Evolutionary conservation across 176 grass and related monocot genomes (phyloP).

Genomic region (Triticum timopheevii): DNA sequence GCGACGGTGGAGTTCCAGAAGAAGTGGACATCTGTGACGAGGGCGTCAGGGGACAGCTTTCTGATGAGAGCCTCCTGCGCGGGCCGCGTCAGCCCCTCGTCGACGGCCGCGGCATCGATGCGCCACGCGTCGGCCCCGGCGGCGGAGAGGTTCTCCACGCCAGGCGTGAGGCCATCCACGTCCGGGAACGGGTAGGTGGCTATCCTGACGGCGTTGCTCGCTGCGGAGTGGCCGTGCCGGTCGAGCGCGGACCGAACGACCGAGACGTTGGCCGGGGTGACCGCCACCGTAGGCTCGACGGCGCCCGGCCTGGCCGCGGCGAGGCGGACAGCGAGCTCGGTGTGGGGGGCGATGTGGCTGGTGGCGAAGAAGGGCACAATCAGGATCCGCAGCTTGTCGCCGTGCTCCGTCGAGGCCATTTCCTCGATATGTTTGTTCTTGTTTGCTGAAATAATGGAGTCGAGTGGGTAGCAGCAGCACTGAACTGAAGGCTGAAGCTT

Average conservation of each 20-base stretch:
- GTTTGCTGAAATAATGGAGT: too few relatives aligned
- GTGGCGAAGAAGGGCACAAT: conserved; percentile 32
- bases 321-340: conserved; percentile 29
- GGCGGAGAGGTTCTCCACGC: too few relatives aligned
- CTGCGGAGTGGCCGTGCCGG: background rate
- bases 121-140: too few relatives aligned
- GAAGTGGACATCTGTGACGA: background rate
- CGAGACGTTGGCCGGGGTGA: conserved; percentile 9
- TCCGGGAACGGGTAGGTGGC: conserved; percentile 13
- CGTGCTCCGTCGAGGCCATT: background rate
- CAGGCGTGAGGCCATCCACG: too few relatives aligned
- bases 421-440: too few relatives aligned
- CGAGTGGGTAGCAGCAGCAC: too few relatives aligned
- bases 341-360: conserved; percentile 27
- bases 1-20: conserved; percentile 8
- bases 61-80: conserved; percentile 22
- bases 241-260: background rate
- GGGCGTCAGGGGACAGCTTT: background rate
- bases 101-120: too few relatives aligned
- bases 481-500: too few relatives aligned
- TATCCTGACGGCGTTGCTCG: background rate
- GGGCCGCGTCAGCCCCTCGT: background rate
- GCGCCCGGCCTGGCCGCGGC: background rate
- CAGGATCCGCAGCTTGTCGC: conserved; percentile 8
- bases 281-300: conserved; percentile 30